phyloP scores from a whole-genome alignment of 1,284 basidiomycete genomes.

The Apiotrichum montevideense region DNA sequence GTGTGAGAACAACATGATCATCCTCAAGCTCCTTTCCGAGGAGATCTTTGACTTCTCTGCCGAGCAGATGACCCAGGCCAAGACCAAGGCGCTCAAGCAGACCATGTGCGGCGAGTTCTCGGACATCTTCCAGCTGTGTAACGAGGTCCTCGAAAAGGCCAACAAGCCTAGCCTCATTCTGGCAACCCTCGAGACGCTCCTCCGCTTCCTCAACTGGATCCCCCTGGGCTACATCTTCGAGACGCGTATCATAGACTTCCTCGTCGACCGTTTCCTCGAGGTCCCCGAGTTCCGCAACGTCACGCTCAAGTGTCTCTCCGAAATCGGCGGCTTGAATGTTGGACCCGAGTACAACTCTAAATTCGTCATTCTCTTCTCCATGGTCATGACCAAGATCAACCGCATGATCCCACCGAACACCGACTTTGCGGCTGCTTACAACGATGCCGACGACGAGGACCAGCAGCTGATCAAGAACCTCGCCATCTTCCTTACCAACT shows the following conservation, averaged over 20 bases:
- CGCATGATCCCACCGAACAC: conserved; percentile 96
- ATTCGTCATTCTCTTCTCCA: conserved; percentile 94
- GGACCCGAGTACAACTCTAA: conserved; percentile 98
- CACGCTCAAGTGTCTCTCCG: conserved; percentile 95
- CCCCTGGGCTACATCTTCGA: conserved; percentile 99
- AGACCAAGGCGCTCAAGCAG: conserved; percentile 96
- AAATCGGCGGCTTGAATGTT: conserved; percentile 89
- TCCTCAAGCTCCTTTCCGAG: conserved; percentile 93
- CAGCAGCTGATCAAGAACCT: conserved; percentile 98
- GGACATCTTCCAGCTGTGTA: conserved; percentile 91
- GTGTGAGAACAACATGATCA: conserved; percentile 99
- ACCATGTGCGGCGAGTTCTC: conserved; percentile 96
- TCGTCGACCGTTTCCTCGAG: conserved; percentile 95
- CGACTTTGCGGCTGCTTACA: conserved; percentile 72
- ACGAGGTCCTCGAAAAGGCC: conserved; percentile 96
- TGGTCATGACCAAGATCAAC: conserved; percentile 96
- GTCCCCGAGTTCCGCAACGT: conserved; percentile 96
- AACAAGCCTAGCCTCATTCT: conserved; percentile 92
- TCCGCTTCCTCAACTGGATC: conserved; percentile 99
- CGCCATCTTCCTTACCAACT: conserved; percentile 93
- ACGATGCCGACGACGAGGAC: conserved; percentile 81
- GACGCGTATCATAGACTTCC: conserved; percentile 91
- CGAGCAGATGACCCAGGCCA: conserved; percentile 97
- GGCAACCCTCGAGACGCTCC: conserved; percentile 89
- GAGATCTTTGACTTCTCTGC: conserved; percentile 99